These are phyloP conservation scores for Coccomyxa sp. DNA, from an alignment of 139 green algal genomes.

Conservation along the genomic window DNA sequence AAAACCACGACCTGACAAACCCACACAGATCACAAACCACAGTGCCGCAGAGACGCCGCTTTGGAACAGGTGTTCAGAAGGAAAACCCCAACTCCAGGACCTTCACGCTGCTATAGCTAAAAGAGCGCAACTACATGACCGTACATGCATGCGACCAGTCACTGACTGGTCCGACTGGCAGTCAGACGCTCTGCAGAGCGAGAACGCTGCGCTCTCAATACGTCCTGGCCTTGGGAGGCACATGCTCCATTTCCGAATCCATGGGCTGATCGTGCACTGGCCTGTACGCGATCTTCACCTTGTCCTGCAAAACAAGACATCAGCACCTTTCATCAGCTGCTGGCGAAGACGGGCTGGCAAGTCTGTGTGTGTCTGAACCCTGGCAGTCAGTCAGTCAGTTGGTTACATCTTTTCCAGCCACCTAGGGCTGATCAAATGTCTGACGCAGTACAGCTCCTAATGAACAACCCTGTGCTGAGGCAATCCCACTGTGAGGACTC, in stretches of 20 bases:
- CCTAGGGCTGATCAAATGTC: not conserved
- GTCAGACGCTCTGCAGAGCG: too few species aligned
- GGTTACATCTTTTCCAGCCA: too few species aligned
- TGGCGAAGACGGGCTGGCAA: not conserved
- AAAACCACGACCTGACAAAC: too few species aligned
- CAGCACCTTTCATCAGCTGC: not conserved
- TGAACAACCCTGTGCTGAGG: not conserved
- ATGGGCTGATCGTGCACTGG: conserved; percentile 96
- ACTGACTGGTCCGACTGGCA: too few species aligned
- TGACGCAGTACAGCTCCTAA: not conserved
- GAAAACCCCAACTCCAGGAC: too few species aligned
- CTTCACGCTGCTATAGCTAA: too few species aligned
- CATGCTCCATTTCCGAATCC: conserved; percentile 89
- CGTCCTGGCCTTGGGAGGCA: conserved; percentile 87
- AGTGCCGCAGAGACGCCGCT: too few species aligned
- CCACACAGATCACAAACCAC: too few species aligned
- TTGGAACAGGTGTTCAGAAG: too few species aligned
- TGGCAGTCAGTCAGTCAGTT: too few species aligned
- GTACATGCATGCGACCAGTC: too few species aligned
- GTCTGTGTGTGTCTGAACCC: not conserved
- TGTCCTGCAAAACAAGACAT: not conserved
- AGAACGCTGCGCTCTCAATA: conserved; percentile 54
- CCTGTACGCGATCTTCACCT: conserved; percentile 88
- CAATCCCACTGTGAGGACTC: not conserved
- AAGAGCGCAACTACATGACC: too few species aligned